Evolutionary conservation across 768 basidiomycete genomes (phyloP).

Genomic region (Collybiopsis luxurians): DNA sequence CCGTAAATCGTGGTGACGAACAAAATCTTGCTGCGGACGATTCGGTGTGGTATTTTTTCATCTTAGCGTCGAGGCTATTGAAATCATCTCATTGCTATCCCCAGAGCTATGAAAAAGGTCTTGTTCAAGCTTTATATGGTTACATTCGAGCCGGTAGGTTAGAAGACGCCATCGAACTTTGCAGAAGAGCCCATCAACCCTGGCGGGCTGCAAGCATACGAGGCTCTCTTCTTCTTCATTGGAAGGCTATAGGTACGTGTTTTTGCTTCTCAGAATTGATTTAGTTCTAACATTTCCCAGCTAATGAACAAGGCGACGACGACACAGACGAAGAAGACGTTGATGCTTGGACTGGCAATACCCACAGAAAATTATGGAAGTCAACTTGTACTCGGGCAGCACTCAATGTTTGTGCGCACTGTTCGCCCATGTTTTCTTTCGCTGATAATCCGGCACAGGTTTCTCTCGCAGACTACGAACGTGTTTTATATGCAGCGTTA

Average conservation of each 20-base stretch:
- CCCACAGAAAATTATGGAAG: constrained; percentile 83
- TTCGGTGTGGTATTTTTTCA: constrained; percentile 46
- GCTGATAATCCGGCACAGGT: constrained; percentile 34
- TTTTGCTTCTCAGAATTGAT: not conserved
- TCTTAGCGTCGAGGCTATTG: not conserved
- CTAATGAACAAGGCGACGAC: constrained; percentile 41
- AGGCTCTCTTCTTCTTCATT: constrained; percentile 76
- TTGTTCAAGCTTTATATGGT: constrained; percentile 76
- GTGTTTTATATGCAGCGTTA: constrained; percentile 86
- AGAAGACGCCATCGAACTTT: constrained; percentile 81
- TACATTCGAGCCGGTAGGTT: constrained; percentile 83
- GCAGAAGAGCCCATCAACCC: constrained; percentile 79
- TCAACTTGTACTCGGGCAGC: constrained; percentile 77
- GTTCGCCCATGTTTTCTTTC: not conserved
- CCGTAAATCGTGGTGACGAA: constrained; percentile 56
- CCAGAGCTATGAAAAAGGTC: constrained; percentile 77
- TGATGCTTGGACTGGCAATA: constrained; percentile 72
- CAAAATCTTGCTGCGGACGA: constrained; percentile 71
- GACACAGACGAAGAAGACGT: constrained; percentile 45
- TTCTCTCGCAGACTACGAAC: constrained; percentile 65
- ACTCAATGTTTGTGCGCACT: constrained; percentile 56
- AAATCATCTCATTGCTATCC: not conserved
- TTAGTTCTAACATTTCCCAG: constrained; percentile 13
- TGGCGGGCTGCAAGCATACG: constrained; percentile 92
- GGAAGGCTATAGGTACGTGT: constrained; percentile 65